A percentile compares a stretch with the other conserved stretches of the same genome.
Evolutionary conservation across 176 grass and related monocot species (phyloP).

Genomic region (Alloteropsis semialata): DNA sequence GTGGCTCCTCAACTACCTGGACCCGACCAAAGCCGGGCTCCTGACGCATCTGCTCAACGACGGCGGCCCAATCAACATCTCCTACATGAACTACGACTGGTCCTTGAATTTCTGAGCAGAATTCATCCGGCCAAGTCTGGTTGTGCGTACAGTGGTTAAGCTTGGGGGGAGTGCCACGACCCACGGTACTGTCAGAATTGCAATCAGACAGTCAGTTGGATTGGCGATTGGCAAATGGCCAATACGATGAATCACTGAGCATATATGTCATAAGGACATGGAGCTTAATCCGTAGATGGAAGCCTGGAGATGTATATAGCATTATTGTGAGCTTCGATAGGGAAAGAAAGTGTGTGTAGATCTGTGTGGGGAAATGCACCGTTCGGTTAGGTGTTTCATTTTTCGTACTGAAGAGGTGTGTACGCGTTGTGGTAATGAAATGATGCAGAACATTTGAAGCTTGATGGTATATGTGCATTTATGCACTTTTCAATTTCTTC

Average conservation of each 20-base stretch:
- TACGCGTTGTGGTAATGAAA: no score
- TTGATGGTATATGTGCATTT: no score
- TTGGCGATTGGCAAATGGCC: conserved; percentile 1
- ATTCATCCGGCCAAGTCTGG: neutral
- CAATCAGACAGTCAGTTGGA: conserved; percentile 7
- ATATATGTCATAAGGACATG: neutral
- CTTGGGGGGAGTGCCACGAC: neutral
- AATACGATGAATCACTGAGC: neutral
- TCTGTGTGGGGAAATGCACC: neutral
- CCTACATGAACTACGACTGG: conserved; percentile 86
- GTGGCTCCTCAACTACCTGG: conserved; percentile 88
- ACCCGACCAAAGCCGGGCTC: conserved; percentile 89
- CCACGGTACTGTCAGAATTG: neutral
- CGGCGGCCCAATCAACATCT: conserved; percentile 57
- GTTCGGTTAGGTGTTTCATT: no score
- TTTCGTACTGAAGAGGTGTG: no score
- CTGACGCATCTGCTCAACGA: conserved; percentile 89
- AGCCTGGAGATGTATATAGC: conserved; percentile 40
- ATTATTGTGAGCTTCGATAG: neutral
- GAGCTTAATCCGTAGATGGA: neutral
- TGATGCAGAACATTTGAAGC: no score
- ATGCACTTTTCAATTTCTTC: no score
- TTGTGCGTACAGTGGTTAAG: neutral
- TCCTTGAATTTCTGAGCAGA: conserved; percentile 55
- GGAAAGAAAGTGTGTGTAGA: neutral